phyloP scores from a whole-genome alignment of 495 filamentous ascomycete species.

The Penicillium subrubescens region DNA sequence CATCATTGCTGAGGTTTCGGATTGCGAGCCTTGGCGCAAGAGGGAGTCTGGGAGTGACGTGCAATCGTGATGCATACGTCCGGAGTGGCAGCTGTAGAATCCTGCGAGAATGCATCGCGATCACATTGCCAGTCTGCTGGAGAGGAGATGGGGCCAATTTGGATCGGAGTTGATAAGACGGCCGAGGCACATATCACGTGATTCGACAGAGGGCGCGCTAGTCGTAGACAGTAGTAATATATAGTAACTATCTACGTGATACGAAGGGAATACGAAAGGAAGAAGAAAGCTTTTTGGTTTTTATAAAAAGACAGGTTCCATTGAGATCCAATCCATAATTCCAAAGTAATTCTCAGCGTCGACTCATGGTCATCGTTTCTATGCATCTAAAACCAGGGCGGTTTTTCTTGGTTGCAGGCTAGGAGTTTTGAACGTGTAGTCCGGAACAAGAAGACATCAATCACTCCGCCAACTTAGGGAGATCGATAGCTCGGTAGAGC shows the following conservation, averaged over 20 bases:
- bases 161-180: not conserved
- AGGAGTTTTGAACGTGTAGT: slow-evolving; percentile 1
- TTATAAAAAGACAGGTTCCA: not conserved
- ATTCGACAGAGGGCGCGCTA: not conserved
- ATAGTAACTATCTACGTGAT: not conserved
- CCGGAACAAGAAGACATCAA: not conserved
- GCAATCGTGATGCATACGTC: not conserved
- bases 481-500: slow-evolving; percentile 82
- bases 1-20: slow-evolving; percentile 34
- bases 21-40: slow-evolving; percentile 7
- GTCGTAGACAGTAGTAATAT: not conserved
- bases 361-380: slow-evolving; percentile 31
- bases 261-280: not conserved
- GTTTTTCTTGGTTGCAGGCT: slow-evolving; percentile 3
- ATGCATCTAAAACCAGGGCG: slow-evolving; percentile 31
- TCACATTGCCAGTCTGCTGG: slow-evolving; percentile 22
- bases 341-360: slow-evolving; percentile 10
- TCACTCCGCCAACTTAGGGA: slow-evolving; percentile 57
- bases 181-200: slow-evolving; percentile 26
- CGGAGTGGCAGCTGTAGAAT: slow-evolving; percentile 30
- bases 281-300: not conserved
- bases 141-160: not conserved
- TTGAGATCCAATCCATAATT: not conserved
- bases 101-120: slow-evolving; percentile 35
- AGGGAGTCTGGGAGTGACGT: not conserved